Percentiles rank a stretch among this genome's conserved stretches.
These are phyloP conservation scores for Calycina herbarum DNA, from an alignment of 2,329 filamentous ascomycete genomes.

Conservation along the genomic window DNA sequence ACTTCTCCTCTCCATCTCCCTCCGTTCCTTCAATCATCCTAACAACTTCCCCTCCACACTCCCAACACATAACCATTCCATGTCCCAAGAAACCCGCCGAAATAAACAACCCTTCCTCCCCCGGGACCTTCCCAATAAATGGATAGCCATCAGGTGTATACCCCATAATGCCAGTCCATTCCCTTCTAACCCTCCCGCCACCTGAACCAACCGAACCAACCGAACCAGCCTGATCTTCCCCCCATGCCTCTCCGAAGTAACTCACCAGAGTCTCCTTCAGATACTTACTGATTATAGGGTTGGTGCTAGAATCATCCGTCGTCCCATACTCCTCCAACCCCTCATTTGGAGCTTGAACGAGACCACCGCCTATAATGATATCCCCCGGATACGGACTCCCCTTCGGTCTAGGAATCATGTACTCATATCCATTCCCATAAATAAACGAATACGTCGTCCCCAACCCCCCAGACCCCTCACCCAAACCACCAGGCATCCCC, in stretches of 20 bases:
- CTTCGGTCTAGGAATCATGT: conserved; percentile 61
- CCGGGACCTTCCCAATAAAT: conserved; percentile 51
- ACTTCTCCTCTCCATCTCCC: conserved; percentile 14
- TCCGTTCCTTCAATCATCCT: conserved; percentile 21
- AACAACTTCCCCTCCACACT: conserved; percentile 28
- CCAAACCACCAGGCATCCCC: conserved; percentile 25
- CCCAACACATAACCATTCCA: conserved; percentile 32
- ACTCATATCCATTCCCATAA: conserved; percentile 62
- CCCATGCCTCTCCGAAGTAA: conserved; percentile 45
- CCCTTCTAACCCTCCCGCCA: conserved; percentile 39
- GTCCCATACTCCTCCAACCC: conserved; percentile 42
- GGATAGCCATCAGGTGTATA: conserved; percentile 54
- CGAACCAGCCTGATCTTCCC: conserved; percentile 40
- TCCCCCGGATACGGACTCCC: conserved; percentile 41
- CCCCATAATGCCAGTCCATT: conserved; percentile 60
- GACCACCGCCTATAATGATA: conserved; percentile 36
- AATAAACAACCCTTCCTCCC: conserved; percentile 37
- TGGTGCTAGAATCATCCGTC: conserved; percentile 42
- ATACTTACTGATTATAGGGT: conserved; percentile 29
- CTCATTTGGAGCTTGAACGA: conserved; percentile 24
- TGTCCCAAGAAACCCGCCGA: conserved; percentile 32
- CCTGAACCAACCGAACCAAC: no score
- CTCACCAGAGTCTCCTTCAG: conserved; percentile 31
- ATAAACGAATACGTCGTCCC: conserved; percentile 50
- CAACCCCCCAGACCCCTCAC: conserved; percentile 21